Conservation (phyloP, 148 eudicot genomes). For the Bassia scoparia region DNA sequence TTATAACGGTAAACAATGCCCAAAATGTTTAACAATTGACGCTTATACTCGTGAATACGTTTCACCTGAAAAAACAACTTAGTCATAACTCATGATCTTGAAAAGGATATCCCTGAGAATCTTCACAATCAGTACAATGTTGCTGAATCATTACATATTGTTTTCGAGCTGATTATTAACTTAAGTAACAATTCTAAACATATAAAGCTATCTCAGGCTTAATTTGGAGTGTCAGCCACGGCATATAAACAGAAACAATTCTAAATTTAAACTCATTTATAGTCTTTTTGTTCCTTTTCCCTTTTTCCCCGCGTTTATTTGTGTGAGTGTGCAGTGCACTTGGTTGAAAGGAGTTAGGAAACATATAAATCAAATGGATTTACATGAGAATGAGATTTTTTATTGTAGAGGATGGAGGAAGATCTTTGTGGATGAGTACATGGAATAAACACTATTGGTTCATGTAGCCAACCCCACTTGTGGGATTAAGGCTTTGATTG, state of each 20-base stretch:
- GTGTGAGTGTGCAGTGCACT: no score
- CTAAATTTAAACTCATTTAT: not conserved
- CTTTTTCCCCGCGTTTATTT: no score
- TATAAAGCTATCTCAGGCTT: not conserved
- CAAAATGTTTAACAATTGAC: slow-evolving; percentile 80
- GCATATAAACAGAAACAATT: not conserved
- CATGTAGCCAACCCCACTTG: no score
- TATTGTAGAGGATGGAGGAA: no score
- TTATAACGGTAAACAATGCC: slow-evolving; percentile 92
- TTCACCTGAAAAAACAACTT: slow-evolving; percentile 55
- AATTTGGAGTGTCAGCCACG: not conserved
- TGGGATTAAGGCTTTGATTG: no score
- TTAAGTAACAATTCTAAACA: not conserved
- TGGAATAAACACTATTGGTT: no score
- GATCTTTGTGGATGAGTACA: no score
- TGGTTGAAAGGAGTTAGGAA: no score
- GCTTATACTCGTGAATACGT: slow-evolving; percentile 94
- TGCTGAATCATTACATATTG: not conserved
- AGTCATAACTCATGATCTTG: slow-evolving; percentile 17
- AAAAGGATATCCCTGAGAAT: not conserved
- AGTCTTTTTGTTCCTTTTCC: not conserved
- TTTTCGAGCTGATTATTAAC: not conserved
- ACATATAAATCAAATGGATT: no score
- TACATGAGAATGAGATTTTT: no score
- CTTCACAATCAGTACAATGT: not conserved